Evolutionary conservation across 2,329 filamentous ascomycete species (phyloP).

Genomic region (Lachnum nothofagi): DNA sequence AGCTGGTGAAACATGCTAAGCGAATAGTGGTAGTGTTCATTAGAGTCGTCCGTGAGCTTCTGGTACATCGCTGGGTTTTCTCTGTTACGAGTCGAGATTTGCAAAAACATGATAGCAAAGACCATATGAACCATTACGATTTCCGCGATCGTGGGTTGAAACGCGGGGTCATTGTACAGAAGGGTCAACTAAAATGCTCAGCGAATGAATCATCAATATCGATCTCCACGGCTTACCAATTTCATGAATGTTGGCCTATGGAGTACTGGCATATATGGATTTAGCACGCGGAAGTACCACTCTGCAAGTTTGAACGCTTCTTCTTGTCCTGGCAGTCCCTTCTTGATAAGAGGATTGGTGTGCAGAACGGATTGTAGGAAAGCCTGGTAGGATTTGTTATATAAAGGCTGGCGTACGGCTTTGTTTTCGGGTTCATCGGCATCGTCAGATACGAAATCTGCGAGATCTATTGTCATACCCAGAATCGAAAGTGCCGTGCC

Average conservation of each 20-base stretch:
- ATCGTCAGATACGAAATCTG: conserved; percentile 63
- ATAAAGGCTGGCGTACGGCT: conserved; percentile 44
- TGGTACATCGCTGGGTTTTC: conserved; percentile 49
- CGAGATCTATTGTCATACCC: conserved; percentile 73
- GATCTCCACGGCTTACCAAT: conserved; percentile 46
- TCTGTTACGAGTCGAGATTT: conserved; percentile 67
- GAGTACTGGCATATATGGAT: conserved; percentile 69
- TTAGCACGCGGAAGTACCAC: conserved; percentile 70
- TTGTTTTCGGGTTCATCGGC: conserved; percentile 53
- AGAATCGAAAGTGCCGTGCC: conserved; percentile 73
- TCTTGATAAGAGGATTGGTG: conserved; percentile 51
- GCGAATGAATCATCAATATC: not conserved
- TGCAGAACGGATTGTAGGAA: conserved; percentile 63
- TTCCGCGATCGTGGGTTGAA: conserved; percentile 59
- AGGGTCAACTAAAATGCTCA: conserved; percentile 47
- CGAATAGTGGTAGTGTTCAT: conserved; percentile 73
- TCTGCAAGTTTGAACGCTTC: conserved; percentile 65
- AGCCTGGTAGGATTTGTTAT: conserved; percentile 68
- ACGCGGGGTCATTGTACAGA: conserved; percentile 65
- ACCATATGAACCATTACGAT: conserved; percentile 72
- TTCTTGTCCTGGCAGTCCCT: conserved; percentile 57
- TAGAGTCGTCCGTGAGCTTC: conserved; percentile 59
- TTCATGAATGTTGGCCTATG: conserved; percentile 69
- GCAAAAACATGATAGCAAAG: conserved; percentile 71
- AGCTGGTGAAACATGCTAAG: conserved; percentile 65